These are phyloP conservation scores for Plasmopara viticola DNA, from an alignment of 352 stramenopile genomes.

Conservation along the genomic window DNA sequence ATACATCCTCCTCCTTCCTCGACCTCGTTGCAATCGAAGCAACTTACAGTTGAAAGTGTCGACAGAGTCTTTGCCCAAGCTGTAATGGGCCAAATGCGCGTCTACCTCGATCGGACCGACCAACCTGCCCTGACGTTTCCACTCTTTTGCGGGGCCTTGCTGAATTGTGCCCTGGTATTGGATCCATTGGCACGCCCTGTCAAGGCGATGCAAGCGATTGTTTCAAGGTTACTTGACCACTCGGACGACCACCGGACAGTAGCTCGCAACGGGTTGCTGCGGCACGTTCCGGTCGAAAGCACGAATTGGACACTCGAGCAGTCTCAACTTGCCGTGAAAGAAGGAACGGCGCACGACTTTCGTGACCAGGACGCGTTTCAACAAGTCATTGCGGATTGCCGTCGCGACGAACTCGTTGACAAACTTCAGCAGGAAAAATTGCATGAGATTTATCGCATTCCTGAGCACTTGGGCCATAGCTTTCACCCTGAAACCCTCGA, in stretches of 20 bases:
- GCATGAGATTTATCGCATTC: constrained; percentile 21
- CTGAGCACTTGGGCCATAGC: constrained; percentile 19
- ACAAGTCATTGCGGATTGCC: constrained; percentile 32
- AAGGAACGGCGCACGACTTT: constrained; percentile 17
- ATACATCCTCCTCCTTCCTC: constrained; percentile 6
- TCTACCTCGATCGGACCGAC: constrained; percentile 45
- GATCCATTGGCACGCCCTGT: constrained; percentile 15
- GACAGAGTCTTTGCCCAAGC: constrained; percentile 52
- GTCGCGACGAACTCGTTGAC: constrained; percentile 20
- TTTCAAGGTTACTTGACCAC: constrained; percentile 11
- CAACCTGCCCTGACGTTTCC: constrained; percentile 47
- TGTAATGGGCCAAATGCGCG: constrained; percentile 48
- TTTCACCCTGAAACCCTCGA: constrained; percentile 28
- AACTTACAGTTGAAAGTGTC: constrained; percentile 13
- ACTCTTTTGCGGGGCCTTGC: constrained; percentile 44
- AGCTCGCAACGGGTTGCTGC: constrained; percentile 8
- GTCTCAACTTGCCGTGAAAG: background rate
- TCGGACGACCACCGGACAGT: background rate
- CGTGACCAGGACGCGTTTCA: constrained; percentile 24
- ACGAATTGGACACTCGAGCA: constrained; percentile 10
- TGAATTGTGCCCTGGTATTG: constrained; percentile 42
- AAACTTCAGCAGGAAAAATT: constrained; percentile 19
- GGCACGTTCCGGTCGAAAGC: constrained; percentile 8
- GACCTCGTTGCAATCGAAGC: background rate
- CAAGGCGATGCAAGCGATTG: constrained; percentile 12